Base-by-base conservation (phyloP, 139 green algal genomes). In the Tetradesmus obliquus region DNA sequence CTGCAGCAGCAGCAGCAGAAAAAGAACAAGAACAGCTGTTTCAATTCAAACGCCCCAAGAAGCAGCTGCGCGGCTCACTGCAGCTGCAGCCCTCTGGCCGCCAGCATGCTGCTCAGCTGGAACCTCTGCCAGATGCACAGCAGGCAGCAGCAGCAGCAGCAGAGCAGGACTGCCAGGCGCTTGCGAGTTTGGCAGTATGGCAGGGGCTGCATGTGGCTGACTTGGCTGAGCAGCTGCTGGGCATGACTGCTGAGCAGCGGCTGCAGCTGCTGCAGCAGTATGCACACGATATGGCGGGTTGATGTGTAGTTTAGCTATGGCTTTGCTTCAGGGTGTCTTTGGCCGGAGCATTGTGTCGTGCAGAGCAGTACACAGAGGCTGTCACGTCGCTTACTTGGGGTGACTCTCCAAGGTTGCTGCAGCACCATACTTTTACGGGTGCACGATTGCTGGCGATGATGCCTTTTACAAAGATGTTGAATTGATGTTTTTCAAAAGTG, bases 151-250 rank as follows among this genome's bases (percentile, higher is more conserved):
- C 22, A 60, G 24, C 58, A 80, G 84, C 84, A 80, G 84, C 84
- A 19, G 58, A 32, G 19, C 9, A 88, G 20, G 88, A 58, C 32
- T 69, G 51, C n/a, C 32, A 8, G n/a, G 24, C 80, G 6, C 7
- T 91, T 9, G 79, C 88, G 15, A 87, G 76, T 58, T 54, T 91
- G 54, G 53, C 88, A 4, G 88, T 86, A 0, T 91, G 88, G 88
- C 79, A 62, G 76, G 20, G 57, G 2, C 13, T 53, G 55, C 24
- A 79, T 20, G 76, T 80, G 15, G 24, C 55, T 58, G 76, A 91
- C 5, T 45, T 87, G 74, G 88, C 88, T 5, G 12, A 76, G 55
- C 54, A 62, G 88, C 22, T 91, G 55, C 13, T 76, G 76, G 19
- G 66, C 5, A 54, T 91, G 88, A 86, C 9, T 51, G 19, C 7